Conservation (phyloP, 306 rosid genomes). For the Glycyrrhiza uralensis region DNA sequence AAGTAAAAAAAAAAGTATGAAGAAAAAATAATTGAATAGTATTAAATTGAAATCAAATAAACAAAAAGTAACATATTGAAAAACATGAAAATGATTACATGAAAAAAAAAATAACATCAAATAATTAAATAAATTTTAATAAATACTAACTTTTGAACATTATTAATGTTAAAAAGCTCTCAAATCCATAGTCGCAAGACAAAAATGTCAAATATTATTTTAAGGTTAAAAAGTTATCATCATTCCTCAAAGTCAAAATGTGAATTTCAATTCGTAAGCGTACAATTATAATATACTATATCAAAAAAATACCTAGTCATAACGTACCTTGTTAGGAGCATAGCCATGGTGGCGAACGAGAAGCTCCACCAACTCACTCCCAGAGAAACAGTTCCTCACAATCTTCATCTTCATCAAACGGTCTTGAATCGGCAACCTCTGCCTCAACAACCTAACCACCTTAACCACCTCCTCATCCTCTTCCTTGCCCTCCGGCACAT, state of each 20-base stretch:
- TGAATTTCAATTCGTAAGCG: neutral
- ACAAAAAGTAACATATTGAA: neutral
- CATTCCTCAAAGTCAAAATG: neutral
- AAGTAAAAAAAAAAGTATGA: neutral
- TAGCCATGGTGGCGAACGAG: constrained; percentile 62
- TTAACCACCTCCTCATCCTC: constrained; percentile 45
- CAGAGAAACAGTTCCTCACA: constrained; percentile 74
- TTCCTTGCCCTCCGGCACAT: neutral
- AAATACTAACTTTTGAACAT: neutral
- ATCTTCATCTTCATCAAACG: constrained; percentile 77
- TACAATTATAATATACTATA: neutral
- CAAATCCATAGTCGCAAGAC: neutral
- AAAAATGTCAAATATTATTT: neutral
- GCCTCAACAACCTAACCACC: constrained; percentile 61
- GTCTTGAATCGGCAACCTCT: constrained; percentile 87
- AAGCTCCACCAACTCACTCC: constrained; percentile 58
- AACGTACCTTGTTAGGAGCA: constrained; percentile 58
- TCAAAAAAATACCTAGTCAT: too few relatives aligned
- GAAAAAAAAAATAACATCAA: neutral
- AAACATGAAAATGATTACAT: neutral
- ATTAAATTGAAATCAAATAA: neutral
- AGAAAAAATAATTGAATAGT: neutral
- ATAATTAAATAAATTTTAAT: neutral
- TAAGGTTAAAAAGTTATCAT: neutral
- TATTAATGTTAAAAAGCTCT: neutral